phyloP scores from a whole-genome alignment of 2,329 filamentous ascomycete species.

The Raffaelea ambrosiae region DNA sequence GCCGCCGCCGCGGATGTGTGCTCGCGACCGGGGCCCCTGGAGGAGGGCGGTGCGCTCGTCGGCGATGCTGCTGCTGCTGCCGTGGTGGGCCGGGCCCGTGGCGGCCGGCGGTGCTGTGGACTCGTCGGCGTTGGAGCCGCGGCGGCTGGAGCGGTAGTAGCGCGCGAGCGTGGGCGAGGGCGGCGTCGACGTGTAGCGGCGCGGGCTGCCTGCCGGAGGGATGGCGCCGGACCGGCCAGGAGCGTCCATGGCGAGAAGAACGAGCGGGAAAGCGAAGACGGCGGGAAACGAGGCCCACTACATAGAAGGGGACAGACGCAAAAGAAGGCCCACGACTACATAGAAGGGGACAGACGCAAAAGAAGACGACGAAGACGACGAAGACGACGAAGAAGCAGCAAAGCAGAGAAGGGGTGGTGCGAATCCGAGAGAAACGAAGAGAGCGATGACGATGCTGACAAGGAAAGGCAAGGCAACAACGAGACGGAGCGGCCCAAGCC shows the following conservation, averaged over 20 bases:
- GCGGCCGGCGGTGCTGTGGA: constrained; percentile 3
- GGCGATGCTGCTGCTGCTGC: background rate
- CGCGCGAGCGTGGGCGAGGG: constrained; percentile 19
- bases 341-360: background rate
- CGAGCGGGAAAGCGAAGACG: background rate
- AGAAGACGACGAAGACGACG: too few species aligned
- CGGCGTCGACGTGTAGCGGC: constrained; percentile 18
- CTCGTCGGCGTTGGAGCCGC: constrained; percentile 11
- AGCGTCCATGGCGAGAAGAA: constrained; percentile 3
- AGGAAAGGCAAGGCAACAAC: too few species aligned
- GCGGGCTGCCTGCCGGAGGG: background rate
- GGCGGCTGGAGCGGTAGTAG: constrained; percentile 15
- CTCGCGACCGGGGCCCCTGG: constrained; percentile 14
- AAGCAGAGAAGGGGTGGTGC: too few species aligned
- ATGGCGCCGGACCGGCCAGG: background rate
- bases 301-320: background rate
- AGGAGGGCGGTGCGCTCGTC: constrained; percentile 23
- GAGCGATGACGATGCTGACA: too few species aligned
- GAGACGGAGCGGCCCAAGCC: too few species aligned
- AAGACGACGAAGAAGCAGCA: too few species aligned
- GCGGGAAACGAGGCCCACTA: background rate
- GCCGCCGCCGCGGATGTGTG: constrained; percentile 13
- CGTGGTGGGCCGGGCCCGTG: constrained; percentile 13
- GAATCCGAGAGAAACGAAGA: background rate
- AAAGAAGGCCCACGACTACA: background rate